These are phyloP conservation scores for Tolypocladium ovalisporum DNA, from an alignment of 2,329 filamentous ascomycete genomes.

Conservation along the genomic window DNA sequence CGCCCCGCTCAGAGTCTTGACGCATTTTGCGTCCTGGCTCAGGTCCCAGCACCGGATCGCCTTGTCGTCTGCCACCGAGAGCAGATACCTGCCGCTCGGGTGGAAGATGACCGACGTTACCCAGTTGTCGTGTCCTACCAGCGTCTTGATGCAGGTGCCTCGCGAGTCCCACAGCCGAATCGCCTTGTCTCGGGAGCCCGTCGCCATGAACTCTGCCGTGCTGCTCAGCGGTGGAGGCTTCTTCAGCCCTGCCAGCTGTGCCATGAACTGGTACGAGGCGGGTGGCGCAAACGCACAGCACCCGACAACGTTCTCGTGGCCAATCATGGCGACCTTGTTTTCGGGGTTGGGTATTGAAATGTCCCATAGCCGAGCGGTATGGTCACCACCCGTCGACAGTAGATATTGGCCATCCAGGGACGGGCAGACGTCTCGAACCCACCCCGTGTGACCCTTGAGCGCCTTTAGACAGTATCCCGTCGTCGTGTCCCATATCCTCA, in stretches of 20 bases:
- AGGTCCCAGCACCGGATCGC: constrained; percentile 91
- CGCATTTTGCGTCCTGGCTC: constrained; percentile 78
- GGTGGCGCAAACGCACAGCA: constrained; percentile 82
- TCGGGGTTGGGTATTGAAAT: constrained; percentile 53
- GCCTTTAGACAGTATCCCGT: constrained; percentile 87
- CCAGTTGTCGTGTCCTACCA: constrained; percentile 91
- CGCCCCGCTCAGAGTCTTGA: constrained; percentile 66
- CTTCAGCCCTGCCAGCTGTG: constrained; percentile 69
- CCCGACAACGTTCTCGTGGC: constrained; percentile 76
- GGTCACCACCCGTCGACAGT: constrained; percentile 70
- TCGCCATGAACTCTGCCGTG: constrained; percentile 80
- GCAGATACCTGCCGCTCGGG: constrained; percentile 79
- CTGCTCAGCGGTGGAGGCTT: constrained; percentile 65
- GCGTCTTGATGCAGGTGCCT: constrained; percentile 73
- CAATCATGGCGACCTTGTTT: constrained; percentile 65
- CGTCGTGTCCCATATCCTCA: constrained; percentile 83
- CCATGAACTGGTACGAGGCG: constrained; percentile 64
- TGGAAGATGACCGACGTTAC: constrained; percentile 79
- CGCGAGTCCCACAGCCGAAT: constrained; percentile 84
- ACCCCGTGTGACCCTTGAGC: constrained; percentile 69
- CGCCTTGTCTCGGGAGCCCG: constrained; percentile 79
- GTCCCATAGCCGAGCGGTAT: constrained; percentile 76
- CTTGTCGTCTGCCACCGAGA: constrained; percentile 83
- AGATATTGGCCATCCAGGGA: constrained; percentile 75
- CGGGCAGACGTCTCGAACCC: constrained; percentile 79